Percentiles rank a stretch among this genome's conserved stretches.
phyloP scores from a whole-genome alignment of 2,329 filamentous ascomycete genomes.

The Leptographium procerum region DNA sequence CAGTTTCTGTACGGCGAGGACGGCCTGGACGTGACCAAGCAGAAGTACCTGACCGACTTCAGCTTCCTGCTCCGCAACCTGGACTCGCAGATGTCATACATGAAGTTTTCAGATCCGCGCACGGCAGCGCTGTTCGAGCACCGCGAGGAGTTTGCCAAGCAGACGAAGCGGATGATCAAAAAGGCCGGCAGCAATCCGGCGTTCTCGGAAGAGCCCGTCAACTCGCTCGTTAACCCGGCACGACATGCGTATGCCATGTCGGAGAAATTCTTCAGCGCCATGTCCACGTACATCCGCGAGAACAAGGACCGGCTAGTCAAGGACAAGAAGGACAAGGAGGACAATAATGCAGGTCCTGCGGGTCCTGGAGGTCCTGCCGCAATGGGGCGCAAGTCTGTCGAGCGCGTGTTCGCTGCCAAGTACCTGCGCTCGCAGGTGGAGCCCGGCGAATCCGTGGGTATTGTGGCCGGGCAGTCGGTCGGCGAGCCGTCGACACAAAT shows the following conservation, averaged over 20 bases:
- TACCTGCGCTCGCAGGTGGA: conserved; percentile 88
- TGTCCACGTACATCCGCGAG: conserved; percentile 65
- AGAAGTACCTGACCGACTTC: conserved; percentile 83
- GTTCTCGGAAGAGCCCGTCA: conserved; percentile 63
- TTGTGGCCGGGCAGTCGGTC: conserved; percentile 91
- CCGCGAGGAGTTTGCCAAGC: conserved; percentile 54
- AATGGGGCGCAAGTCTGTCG: conserved; percentile 52
- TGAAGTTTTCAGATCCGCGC: conserved; percentile 50
- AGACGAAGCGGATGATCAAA: conserved; percentile 74
- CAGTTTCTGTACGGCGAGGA: conserved; percentile 98
- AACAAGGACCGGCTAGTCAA: conserved; percentile 54
- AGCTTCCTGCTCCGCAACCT: conserved; percentile 83
- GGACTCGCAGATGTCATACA: conserved; percentile 63
- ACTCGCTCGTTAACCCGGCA: conserved; percentile 61
- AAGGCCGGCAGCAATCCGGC: conserved; percentile 45
- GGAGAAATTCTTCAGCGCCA: conserved; percentile 66
- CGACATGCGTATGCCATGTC: conserved; percentile 78
- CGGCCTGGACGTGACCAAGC: conserved; percentile 85
- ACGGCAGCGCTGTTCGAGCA: conserved; percentile 36
- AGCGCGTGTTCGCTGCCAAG: conserved; percentile 78
- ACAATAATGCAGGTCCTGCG: too few species aligned
- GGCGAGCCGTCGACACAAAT: conserved; percentile 98
- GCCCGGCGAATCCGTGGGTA: conserved; percentile 90
- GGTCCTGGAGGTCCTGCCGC: neutral
- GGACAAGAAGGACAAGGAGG: conserved; percentile 21